Evolutionary conservation across 208 protist genomes (phyloP), one percentile per base, ranked within the genome.

Genomic region (Sergeia podlipaevii): DNA sequence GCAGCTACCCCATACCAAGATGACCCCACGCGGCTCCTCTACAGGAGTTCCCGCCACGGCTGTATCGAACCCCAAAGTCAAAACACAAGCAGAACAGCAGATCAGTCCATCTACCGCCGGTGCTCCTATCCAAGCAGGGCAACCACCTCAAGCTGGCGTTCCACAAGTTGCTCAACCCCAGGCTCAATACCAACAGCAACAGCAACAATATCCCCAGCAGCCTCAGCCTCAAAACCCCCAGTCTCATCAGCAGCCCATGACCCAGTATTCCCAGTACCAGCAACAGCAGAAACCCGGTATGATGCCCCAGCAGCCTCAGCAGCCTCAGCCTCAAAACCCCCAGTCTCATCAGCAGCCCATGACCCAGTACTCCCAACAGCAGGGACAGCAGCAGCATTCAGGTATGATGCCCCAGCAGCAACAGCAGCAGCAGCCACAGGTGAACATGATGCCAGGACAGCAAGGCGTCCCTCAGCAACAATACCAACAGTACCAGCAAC

Each of bases 351-450:
- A 30, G 32, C 61, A 64, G 39, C 56, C 23, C 3, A 24, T 32
- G 3, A 23, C 52, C 1, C 6, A n/a, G 18, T 37, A 0, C 21
- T n/a, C n/a, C n/a, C n/a, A n/a, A n/a, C 49, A 44, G 1, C 48
- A 54, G 6, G 18, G 13, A 6, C 59, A 56, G 27, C 70, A 56
- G 43, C 56, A 60, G 15, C 51, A 60, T 26, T 46, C n/a, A n/a
- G n/a, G n/a, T n/a, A n/a, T 57, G 26, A 32, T 23, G 21, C 46
- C 20, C 26, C 54, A 42, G 18, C 52, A 52, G 2, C 47, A 36
- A 48, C 47, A 51, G n/a, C 33, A 10, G 4, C 32, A 21, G 7
- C 30, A 30, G 10, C 11, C 7, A 26, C 56, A 68, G 53, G 21
- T 28, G 18, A 30, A 54, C 21, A 20, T 43, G n/a, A 20, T 28